A percentile compares a stretch with the other conserved stretches of the same genome.
These are phyloP conservation scores for Colletotrichum falcatum DNA, from an alignment of 2,329 filamentous ascomycete species.

Conservation along the genomic window DNA sequence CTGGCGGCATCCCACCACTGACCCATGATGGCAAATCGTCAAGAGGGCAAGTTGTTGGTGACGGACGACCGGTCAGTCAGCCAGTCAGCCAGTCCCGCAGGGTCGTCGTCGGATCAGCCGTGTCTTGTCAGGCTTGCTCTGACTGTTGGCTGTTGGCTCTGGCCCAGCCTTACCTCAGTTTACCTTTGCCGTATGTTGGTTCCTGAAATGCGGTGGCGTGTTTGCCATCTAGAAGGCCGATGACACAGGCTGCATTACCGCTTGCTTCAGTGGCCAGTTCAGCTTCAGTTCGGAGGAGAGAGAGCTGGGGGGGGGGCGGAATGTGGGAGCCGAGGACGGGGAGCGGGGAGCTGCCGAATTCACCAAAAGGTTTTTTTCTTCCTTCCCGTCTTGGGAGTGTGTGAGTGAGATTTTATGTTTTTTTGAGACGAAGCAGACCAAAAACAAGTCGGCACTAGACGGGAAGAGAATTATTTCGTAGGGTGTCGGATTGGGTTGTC, in stretches of 20 bases:
- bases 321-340: constrained; percentile 14
- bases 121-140: background rate
- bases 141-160: constrained; percentile 2
- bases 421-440: constrained; percentile 32
- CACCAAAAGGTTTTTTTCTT: background rate
- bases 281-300: constrained; percentile 20
- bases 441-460: constrained; percentile 23
- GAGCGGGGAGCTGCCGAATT: constrained; percentile 5
- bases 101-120: constrained; percentile 6
- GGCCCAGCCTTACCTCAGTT: background rate
- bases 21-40: constrained; percentile 36
- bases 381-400: constrained; percentile 8
- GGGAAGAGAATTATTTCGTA: constrained; percentile 37
- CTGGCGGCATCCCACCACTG: constrained; percentile 78
- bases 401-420: constrained; percentile 36
- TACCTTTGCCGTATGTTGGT: background rate
- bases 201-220: constrained; percentile 25
- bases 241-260: constrained; percentile 35
- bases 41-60: background rate
- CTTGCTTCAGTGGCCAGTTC: constrained; percentile 16
- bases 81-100: constrained; percentile 25
- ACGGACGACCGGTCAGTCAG: too few species aligned
- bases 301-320: background rate
- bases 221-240: constrained; percentile 33
- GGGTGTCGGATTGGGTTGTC: constrained; percentile 35